A percentile compares a stretch with the other conserved stretches of the same genome.
These are phyloP conservation scores for Bimuria novae-zelandiae DNA, from an alignment of 2,329 filamentous ascomycete species.

Conservation along the genomic window DNA sequence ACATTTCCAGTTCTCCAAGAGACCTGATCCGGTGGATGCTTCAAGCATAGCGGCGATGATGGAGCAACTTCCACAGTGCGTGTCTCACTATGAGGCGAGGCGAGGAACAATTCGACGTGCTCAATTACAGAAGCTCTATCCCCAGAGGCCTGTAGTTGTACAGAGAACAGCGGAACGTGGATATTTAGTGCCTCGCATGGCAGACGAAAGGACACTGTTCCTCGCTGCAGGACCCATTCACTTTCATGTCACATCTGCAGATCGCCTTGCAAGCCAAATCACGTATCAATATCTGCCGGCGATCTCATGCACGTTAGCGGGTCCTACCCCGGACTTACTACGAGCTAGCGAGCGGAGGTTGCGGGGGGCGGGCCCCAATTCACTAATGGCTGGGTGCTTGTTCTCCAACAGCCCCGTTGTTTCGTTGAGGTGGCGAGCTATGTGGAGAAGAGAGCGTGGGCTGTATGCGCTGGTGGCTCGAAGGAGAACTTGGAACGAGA, in stretches of 20 bases:
- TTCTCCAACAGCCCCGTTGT: background rate
- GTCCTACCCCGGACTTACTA: slow-evolving; percentile 20
- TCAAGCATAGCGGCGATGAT: slow-evolving; percentile 23
- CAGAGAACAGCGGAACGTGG: background rate
- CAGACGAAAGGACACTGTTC: background rate
- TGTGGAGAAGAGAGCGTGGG: background rate
- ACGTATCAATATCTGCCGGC: slow-evolving; percentile 26
- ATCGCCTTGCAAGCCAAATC: slow-evolving; percentile 9
- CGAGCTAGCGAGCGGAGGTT: slow-evolving; percentile 26
- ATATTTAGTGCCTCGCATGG: slow-evolving; percentile 2
- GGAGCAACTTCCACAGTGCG: background rate
- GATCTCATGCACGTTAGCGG: slow-evolving; percentile 18
- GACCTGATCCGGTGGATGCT: slow-evolving; percentile 28
- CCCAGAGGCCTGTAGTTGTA: background rate
- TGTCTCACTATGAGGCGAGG: background rate
- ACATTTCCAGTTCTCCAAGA: slow-evolving; percentile 53
- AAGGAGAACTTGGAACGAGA: too few species aligned
- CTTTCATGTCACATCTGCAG: slow-evolving; percentile 17
- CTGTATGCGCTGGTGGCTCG: too few species aligned
- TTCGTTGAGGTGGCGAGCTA: background rate
- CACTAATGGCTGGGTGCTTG: background rate
- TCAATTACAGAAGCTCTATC: background rate
- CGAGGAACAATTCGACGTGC: background rate
- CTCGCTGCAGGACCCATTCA: slow-evolving; percentile 3
- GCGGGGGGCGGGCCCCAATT: slow-evolving; percentile 18